Evolutionary conservation across 352 stramenopile species (phyloP).

Genomic region (Globisporangium lucens): DNA sequence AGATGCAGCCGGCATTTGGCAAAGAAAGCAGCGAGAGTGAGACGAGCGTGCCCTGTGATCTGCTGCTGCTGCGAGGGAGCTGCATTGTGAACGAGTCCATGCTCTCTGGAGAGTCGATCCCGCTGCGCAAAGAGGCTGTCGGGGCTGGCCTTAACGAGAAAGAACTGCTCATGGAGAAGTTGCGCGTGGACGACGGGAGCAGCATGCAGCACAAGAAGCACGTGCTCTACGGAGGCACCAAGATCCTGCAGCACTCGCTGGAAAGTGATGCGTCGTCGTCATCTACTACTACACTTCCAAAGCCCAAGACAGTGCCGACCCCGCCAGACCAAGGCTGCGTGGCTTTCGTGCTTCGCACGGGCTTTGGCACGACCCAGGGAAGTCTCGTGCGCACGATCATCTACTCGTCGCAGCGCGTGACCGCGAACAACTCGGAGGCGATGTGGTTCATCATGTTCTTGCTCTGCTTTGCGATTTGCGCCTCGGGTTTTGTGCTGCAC

Average conservation of each 20-base stretch:
- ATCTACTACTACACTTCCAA: background rate
- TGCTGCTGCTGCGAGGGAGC: conserved; percentile 87
- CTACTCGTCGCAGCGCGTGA: conserved; percentile 91
- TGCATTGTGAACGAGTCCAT: conserved; percentile 96
- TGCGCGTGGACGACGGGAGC: conserved; percentile 30
- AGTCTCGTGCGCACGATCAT: conserved; percentile 94
- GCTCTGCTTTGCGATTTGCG: conserved; percentile 87
- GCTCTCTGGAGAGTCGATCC: conserved; percentile 94
- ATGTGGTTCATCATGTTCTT: conserved; percentile 92
- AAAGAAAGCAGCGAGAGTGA: conserved; percentile 12
- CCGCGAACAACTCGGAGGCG: conserved; percentile 89
- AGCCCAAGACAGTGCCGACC: conserved; percentile 22
- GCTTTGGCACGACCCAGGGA: conserved; percentile 94
- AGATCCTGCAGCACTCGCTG: conserved; percentile 34
- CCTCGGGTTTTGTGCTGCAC: conserved; percentile 81
- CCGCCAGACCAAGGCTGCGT: conserved; percentile 85
- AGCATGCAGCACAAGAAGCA: conserved; percentile 50
- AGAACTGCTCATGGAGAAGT: conserved; percentile 12
- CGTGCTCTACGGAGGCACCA: conserved; percentile 78
- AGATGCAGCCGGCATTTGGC: conserved; percentile 7
- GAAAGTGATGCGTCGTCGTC: conserved; percentile 1
- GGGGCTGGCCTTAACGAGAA: conserved; percentile 9
- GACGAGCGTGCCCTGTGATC: conserved; percentile 82
- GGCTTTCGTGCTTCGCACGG: conserved; percentile 88
- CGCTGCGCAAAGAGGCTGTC: conserved; percentile 89